These are phyloP conservation scores for Ambrosiella xylebori DNA, from an alignment of 2,329 filamentous ascomycete species.

Conservation along the genomic window DNA sequence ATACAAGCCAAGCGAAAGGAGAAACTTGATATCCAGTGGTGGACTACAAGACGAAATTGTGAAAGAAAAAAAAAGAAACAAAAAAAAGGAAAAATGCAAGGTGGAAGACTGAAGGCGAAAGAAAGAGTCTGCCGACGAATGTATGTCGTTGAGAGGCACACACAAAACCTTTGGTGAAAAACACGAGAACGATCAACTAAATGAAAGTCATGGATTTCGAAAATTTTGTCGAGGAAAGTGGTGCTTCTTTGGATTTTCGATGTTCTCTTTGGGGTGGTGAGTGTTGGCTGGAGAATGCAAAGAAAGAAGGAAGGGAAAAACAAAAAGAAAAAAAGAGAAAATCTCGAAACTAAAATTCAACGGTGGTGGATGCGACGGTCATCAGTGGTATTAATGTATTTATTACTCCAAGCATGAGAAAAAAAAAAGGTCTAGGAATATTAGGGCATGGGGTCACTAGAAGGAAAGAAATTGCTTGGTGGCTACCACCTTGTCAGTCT, in stretches of 20 bases:
- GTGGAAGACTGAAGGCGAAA: background rate
- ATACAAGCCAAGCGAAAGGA: constrained; percentile 1
- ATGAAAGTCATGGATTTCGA: constrained; percentile 2
- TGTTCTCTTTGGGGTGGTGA: constrained; percentile 5
- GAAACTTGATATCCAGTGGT: background rate
- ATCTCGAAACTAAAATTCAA: background rate
- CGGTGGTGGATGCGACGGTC: too few species aligned
- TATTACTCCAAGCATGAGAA: too few species aligned
- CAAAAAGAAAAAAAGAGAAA: constrained; percentile 3
- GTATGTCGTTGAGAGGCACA: constrained; percentile 8
- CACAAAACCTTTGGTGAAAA: constrained; percentile 13
- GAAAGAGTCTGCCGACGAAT: background rate
- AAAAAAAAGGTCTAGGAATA: too few species aligned
- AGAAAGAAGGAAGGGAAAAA: background rate
- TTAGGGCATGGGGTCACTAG: too few species aligned
- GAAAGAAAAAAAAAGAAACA: too few species aligned
- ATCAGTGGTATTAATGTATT: too few species aligned
- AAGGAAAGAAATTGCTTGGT: too few species aligned
- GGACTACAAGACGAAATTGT: too few species aligned
- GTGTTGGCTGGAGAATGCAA: constrained; percentile 4
- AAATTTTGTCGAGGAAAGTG: constrained; percentile 13
- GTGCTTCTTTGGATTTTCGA: constrained; percentile 10
- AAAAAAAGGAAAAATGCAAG: background rate
- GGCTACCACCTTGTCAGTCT: too few species aligned
- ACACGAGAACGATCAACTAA: background rate